A percentile compares a stretch with the other conserved stretches of the same genome.
These are phyloP conservation scores for Yarrowia bubula DNA, from an alignment of 805 yeast species.

Conservation along the genomic window DNA sequence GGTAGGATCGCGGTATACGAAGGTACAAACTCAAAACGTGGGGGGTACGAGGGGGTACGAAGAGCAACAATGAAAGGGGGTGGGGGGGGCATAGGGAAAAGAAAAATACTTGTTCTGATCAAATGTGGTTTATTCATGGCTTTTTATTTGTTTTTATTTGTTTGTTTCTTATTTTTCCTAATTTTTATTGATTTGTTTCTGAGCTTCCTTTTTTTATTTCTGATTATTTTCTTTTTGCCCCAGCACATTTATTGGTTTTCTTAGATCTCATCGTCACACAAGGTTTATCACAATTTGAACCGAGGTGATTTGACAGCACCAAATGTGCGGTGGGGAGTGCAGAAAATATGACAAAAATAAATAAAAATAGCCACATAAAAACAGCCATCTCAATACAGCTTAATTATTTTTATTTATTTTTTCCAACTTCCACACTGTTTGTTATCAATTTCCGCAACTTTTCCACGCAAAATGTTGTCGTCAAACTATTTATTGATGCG, in stretches of 20 bases:
- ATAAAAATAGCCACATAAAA: neutral
- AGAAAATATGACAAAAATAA: neutral
- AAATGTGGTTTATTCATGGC: too few species aligned
- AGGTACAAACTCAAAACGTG: slow-evolving; percentile 4
- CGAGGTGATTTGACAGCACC: neutral
- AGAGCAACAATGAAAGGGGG: too few species aligned
- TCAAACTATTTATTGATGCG: neutral
- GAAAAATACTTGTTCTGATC: too few species aligned
- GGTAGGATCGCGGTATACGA: neutral
- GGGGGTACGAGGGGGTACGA: neutral
- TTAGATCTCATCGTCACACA: neutral
- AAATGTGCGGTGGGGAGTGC: neutral
- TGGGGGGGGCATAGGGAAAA: too few species aligned
- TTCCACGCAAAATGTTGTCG: neutral
- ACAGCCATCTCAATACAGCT: too few species aligned
- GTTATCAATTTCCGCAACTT: neutral
- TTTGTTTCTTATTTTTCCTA: neutral
- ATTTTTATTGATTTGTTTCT: neutral
- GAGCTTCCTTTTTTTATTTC: too few species aligned
- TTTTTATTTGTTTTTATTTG: neutral
- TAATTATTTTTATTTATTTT: too few species aligned
- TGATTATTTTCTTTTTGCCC: neutral
- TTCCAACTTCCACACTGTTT: too few species aligned
- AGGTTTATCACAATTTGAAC: neutral
- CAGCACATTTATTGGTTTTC: neutral